Evolutionary conservation across 176 grass and related monocot genomes (phyloP), one percentile per base, ranked within the genome.

Genomic region (Microstegium vimineum): DNA sequence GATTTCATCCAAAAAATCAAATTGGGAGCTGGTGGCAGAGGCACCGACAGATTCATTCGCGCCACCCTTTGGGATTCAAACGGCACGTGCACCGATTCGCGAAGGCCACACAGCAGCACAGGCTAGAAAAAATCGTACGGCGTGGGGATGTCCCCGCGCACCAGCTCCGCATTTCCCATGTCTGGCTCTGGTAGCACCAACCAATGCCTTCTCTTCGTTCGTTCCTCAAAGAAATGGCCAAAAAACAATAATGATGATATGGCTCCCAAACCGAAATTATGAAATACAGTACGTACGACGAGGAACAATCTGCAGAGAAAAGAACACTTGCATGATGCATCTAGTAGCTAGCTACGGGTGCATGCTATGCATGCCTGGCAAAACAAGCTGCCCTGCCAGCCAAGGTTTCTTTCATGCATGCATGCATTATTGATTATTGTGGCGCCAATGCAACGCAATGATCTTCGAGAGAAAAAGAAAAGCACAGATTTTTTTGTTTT

Each of bases 41-140:
- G 41, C 18, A n/a, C 80, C 82, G 57, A 80, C 62, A 28, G 34
- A 23, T 31, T 5, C 6, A 15, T 18, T 57, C 49, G 16, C 31
- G 70, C 26, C 71, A 56, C 71, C 54, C 52, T 12, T 66, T 42
- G 40, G n/a, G 70, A 81, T 70, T 51, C 74, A 70, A 82, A 57
- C 17, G 1, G 8, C 73, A 83, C 66, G 66, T 78, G 73, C 82
- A 60, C 57, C 5, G 69, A 31, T 73, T 82, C 63, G 1, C 54
- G 1, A 20, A 10, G 54, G 22, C 54, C 22, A 57, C 46, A 10
- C 40, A 42, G n/a, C n/a, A n/a, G n/a, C 42, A 54, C 43, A 70
- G 63, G 35, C 67, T 59, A 57, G 22, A n/a, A n/a, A n/a, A n/a
- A n/a, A n/a, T 43, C 22, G 81, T 88, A 74, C 74, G 86, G n/a